A percentile compares a stretch with the other conserved stretches of the same genome.
Evolutionary conservation across 352 stramenopile species (phyloP).

Genomic region (Phytophthora foliorum): DNA sequence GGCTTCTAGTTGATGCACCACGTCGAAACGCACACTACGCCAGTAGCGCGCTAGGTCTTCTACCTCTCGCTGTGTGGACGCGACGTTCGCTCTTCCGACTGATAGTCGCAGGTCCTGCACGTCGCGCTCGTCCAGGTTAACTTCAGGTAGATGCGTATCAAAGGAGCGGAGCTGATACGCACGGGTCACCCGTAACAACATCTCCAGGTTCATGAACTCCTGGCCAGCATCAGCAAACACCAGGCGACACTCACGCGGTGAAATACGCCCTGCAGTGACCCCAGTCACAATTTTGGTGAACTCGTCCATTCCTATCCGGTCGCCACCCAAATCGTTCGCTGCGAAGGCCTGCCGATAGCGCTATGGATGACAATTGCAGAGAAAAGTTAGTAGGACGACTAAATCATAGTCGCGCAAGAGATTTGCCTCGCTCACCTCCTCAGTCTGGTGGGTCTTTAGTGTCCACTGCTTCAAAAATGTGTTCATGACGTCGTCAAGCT

Average conservation of each 20-base stretch:
- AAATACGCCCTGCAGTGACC: slow-evolving; percentile 60
- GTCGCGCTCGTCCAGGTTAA: slow-evolving; percentile 61
- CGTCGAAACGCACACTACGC: slow-evolving; percentile 55
- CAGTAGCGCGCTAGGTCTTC: slow-evolving; percentile 77
- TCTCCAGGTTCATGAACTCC: slow-evolving; percentile 69
- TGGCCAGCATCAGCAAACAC: slow-evolving; percentile 72
- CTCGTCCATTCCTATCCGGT: slow-evolving; percentile 72
- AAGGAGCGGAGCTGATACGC: slow-evolving; percentile 71
- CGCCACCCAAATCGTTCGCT: slow-evolving; percentile 47
- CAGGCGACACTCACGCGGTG: slow-evolving; percentile 61
- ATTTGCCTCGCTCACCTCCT: slow-evolving; percentile 49
- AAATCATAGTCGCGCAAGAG: not conserved
- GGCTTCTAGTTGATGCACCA: slow-evolving; percentile 63
- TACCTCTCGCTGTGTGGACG: slow-evolving; percentile 62
- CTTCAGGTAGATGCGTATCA: slow-evolving; percentile 56
- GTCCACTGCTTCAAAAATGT: slow-evolving; percentile 71
- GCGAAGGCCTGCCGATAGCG: slow-evolving; percentile 65
- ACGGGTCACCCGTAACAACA: slow-evolving; percentile 62
- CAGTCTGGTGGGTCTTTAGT: slow-evolving; percentile 49
- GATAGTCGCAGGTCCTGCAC: slow-evolving; percentile 57
- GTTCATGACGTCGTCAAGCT: slow-evolving; percentile 76
- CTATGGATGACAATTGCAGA: slow-evolving; percentile 17
- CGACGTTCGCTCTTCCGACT: slow-evolving; percentile 64
- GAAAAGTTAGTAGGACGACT: not conserved
- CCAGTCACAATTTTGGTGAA: slow-evolving; percentile 80